Base-by-base conservation (phyloP, 192 early-diverging fungal species). In the Oehlia diaphana region DNA sequence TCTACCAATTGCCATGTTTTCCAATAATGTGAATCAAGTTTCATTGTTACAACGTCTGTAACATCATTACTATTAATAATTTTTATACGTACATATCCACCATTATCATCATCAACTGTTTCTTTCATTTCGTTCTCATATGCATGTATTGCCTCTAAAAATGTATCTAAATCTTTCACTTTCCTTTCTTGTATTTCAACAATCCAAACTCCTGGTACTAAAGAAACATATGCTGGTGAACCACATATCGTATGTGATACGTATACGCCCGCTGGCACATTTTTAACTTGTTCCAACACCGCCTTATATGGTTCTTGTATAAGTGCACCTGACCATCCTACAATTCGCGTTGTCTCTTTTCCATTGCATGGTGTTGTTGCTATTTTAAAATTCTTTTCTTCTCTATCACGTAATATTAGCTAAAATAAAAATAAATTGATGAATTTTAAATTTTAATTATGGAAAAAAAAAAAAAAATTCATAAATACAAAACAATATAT, bases 281-380 rank as follows among this genome's bases (percentile, higher is more conserved):
- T 86, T 26, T 87, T 83, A 8, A 92, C 87, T 80, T 92, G 92
- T 82, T 91, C 90, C 62, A 91, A 80, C 21, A 92, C 87, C 9
- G 92, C 89, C 76, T 90, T 90, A 83, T 93, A 89, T 39, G 93
- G 91, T 49, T 84, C 87, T 79, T 95, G 93, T 72, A 96, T 89
- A n/a, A 92, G 76, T 1, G 93, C 95, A 19, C 96, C 96, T 31
- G 93, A 91, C 96, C 96, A 98, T 31, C 90, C 85, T 42, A 98
- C 82, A 0, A 96, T 86, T 33, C 92, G 89, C 9, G 86, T 88
- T 5, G 90, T 93, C 28, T 88, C 90, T 50, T 86, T 85, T 10
- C 87, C 86, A 53, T 85, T 79, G 66, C 85, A 82, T 2, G 86
- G 82, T 8, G 87, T 88, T 1, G 93, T 94, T n/a, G 90, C 90